Evolutionary conservation across 176 grass and related monocot genomes (phyloP), one percentile per base, ranked within the genome.

Genomic region (Cymbopogon citratus): DNA sequence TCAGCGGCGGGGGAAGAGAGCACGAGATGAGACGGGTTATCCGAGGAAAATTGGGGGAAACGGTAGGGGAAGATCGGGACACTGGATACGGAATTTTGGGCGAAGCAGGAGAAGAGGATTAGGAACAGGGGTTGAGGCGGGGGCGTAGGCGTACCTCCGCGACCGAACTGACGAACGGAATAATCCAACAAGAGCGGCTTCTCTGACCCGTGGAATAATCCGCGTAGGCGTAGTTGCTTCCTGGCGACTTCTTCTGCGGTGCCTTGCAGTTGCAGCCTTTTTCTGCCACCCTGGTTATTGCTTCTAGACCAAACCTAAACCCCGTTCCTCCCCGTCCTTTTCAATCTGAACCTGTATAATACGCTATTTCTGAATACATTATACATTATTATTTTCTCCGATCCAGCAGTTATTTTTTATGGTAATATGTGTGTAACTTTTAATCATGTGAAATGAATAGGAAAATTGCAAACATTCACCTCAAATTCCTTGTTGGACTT

Each of bases 181-280:
- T 29, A 73, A 86, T 85, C 78, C 72, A n/a, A 64, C 24, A 27
- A 27, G 23, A 52, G 73, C 69, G 61, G 35, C 63, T 52, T 16
- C 39, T 62, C 19, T 51, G 29, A 57, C 73, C 44, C 87, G 59
- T 67, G 46, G 88, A 79, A 74, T 86, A 12, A 40, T 73, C 56
- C 33, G 83, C 52, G 69, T 63, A 0, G 38, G 4, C 6, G 35
- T 6, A 38, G 75, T 66, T 15, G 77, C 60, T 74, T 75, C 13
- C 21, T 6, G 52, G 44, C 6, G 76, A 74, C 66, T 52, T 83
- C 46, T 61, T 3, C 72, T 31, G 57, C 28, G 78, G 73, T 86
- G 83, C 73, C 87, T 89, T 81, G 54, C 45, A 14, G 67, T 61
- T 39, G 79, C 75, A 49, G 74, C 57, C 75, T 60, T 57, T 46